phyloP scores from a whole-genome alignment of 148 eudicot genomes.

The Camellia granthamiana region DNA sequence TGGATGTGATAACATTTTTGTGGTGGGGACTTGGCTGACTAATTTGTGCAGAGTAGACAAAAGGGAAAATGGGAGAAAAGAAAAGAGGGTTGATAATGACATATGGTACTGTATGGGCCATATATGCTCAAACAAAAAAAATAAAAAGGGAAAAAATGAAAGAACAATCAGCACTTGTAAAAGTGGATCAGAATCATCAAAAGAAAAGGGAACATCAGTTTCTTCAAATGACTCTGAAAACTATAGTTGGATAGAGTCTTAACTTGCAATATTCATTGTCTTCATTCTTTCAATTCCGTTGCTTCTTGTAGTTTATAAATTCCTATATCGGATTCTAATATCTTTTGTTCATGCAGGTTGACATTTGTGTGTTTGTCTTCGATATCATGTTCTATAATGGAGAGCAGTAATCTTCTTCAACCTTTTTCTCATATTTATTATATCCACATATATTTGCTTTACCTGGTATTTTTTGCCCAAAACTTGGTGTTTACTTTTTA shows the following conservation, averaged over 20 bases:
- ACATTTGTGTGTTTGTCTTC: constrained; percentile 74
- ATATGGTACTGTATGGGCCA: background rate
- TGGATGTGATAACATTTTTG: background rate
- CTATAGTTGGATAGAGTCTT: background rate
- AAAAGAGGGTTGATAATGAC: background rate
- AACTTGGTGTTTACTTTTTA: background rate
- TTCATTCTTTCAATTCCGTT: constrained; percentile 2
- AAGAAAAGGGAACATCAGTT: background rate
- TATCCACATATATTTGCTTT: background rate
- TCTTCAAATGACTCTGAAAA: background rate
- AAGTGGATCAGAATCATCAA: background rate
- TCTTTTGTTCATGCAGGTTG: constrained; percentile 63
- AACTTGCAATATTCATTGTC: background rate
- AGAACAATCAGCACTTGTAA: background rate
- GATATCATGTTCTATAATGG: constrained; percentile 91
- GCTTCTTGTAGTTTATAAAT: background rate
- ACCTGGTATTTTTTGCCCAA: background rate
- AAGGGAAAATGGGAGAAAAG: background rate
- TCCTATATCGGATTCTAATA: constrained; percentile 4
- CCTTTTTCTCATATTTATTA: constrained; percentile 17
- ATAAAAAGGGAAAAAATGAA: background rate
- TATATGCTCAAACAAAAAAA: background rate
- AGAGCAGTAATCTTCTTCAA: constrained; percentile 69
- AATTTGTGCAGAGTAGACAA: background rate
- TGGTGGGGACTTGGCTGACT: background rate